Conservation (phyloP, 257 asterid genomes). For the Solanum neorickii region DNA sequence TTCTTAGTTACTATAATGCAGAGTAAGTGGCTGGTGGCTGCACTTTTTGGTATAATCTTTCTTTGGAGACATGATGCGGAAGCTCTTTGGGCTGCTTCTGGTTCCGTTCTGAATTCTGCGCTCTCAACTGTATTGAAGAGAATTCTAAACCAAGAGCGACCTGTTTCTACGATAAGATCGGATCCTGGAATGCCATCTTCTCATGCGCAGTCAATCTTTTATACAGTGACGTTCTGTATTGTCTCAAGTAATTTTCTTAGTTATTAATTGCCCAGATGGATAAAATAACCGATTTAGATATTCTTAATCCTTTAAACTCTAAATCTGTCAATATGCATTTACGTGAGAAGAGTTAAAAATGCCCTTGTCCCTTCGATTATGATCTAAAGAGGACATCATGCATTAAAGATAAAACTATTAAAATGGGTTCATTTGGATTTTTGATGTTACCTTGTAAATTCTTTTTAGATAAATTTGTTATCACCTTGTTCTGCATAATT, state of each 20-base stretch:
- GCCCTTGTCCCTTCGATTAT: neutral
- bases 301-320: neutral
- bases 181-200: constrained; percentile 98
- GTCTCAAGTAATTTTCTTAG: constrained; percentile 37
- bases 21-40: constrained; percentile 78
- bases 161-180: constrained; percentile 44
- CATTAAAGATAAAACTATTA: neutral
- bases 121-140: constrained; percentile 46
- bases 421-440: neutral
- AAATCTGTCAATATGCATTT: neutral
- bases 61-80: constrained; percentile 67
- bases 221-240: constrained; percentile 22
- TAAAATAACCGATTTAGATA: neutral
- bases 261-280: neutral
- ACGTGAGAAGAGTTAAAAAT: neutral
- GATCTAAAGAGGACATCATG: neutral
- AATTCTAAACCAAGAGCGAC: constrained; percentile 66
- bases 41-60: constrained; percentile 18
- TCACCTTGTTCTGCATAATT: neutral
- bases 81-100: constrained; percentile 64
- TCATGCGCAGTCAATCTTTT: constrained; percentile 70
- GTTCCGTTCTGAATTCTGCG: constrained; percentile 39
- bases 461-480: neutral
- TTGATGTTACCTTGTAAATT: neutral
- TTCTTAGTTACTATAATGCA: constrained; percentile 10